These are phyloP conservation scores for Claviceps paspali DNA, from an alignment of 2,329 filamentous ascomycete species.

Conservation along the genomic window DNA sequence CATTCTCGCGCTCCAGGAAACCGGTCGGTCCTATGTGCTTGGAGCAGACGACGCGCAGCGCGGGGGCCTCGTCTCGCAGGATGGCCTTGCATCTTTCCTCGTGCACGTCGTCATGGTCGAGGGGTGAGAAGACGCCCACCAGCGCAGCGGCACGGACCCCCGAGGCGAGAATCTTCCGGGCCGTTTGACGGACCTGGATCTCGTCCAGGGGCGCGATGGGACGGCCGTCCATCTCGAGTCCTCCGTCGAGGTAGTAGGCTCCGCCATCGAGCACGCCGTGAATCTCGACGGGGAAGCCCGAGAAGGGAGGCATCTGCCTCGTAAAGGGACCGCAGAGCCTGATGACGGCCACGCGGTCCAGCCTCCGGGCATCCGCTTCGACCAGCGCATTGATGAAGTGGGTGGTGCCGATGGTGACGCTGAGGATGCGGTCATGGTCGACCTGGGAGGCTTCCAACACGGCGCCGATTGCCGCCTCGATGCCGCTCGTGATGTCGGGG, in stretches of 20 bases:
- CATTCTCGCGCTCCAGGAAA: conserved; percentile 33
- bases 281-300: conserved; percentile 27
- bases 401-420: conserved; percentile 34
- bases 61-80: conserved; percentile 20
- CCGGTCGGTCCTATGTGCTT: conserved; percentile 28
- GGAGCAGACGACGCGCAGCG: conserved; percentile 25
- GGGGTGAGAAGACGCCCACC: conserved; percentile 30
- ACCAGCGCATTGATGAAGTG: conserved; percentile 35
- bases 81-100: conserved; percentile 24
- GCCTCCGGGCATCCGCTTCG: conserved; percentile 26
- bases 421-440: conserved; percentile 23
- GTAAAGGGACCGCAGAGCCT: conserved; percentile 30
- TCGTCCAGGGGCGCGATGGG: conserved; percentile 24
- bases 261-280: conserved; percentile 25
- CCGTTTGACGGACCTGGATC: conserved; percentile 20
- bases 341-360: conserved; percentile 29
- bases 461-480: conserved; percentile 28
- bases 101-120: conserved; percentile 25
- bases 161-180: conserved; percentile 17
- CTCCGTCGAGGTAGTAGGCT: conserved; percentile 26
- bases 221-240: conserved; percentile 33
- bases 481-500: conserved; percentile 33
- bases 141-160: conserved; percentile 25
- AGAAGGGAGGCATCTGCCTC: conserved; percentile 27
- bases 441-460: conserved; percentile 24